phyloP scores from a whole-genome alignment of 495 filamentous ascomycete species.

The Friedmanniomyces simplex region DNA sequence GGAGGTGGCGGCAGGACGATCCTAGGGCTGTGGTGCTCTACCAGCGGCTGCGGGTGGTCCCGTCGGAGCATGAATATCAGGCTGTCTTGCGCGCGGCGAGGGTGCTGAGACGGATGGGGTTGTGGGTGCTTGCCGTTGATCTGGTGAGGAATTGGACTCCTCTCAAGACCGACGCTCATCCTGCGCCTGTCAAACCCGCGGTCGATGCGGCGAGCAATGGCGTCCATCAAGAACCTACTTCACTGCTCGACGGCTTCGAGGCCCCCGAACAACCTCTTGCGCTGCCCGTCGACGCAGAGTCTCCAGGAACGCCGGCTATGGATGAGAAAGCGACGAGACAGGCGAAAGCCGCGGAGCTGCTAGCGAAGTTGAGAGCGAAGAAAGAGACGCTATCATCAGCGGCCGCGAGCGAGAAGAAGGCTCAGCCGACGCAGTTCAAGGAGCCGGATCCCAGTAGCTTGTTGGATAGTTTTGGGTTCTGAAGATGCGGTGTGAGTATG shows the following conservation, averaged over 20 bases:
- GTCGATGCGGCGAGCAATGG: constrained; percentile 11
- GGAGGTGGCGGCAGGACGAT: constrained; percentile 37
- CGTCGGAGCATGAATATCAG: constrained; percentile 68
- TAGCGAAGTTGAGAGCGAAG: constrained; percentile 40
- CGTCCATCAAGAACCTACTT: constrained; percentile 2
- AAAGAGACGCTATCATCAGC: constrained; percentile 22
- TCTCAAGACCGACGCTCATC: constrained; percentile 26
- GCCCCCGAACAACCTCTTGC: constrained; percentile 13
- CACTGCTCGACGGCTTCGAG: constrained; percentile 23
- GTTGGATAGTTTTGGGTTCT: constrained; percentile 36
- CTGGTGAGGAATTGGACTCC: constrained; percentile 73
- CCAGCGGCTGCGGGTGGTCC: constrained; percentile 53
- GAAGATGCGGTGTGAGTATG: not conserved
- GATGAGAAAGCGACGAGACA: constrained; percentile 12
- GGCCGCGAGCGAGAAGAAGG: constrained; percentile 35
- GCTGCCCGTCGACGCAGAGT: not conserved
- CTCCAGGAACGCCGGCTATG: not conserved
- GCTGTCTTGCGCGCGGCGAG: constrained; percentile 84
- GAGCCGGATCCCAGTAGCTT: constrained; percentile 74
- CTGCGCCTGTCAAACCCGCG: not conserved
- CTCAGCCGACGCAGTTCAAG: constrained; percentile 70
- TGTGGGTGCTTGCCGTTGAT: constrained; percentile 84
- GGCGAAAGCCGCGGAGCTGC: constrained; percentile 28
- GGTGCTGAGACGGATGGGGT: constrained; percentile 90
- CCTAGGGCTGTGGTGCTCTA: constrained; percentile 82